Conservation (phyloP, 345 rosid genomes). For the Laguncularia racemosa region DNA sequence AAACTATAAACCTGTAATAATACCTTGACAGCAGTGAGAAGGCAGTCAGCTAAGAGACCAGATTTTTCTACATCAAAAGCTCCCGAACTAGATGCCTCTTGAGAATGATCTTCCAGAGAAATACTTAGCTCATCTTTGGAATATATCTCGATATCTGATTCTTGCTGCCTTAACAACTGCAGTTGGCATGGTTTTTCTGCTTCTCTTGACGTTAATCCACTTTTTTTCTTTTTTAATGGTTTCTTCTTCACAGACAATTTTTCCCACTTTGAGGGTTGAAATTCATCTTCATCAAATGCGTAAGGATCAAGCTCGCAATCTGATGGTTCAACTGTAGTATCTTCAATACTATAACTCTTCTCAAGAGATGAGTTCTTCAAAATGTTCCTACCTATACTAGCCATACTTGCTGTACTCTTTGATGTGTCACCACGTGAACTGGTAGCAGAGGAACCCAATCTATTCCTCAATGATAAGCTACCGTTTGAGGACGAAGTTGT, state of each 20-base stretch:
- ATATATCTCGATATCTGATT: slow-evolving; percentile 28
- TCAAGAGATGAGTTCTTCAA: slow-evolving; percentile 26
- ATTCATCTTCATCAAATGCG: slow-evolving; percentile 75
- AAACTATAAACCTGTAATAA: not conserved
- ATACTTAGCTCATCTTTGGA: slow-evolving; percentile 28
- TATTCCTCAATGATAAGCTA: slow-evolving; percentile 29
- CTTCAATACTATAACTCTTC: slow-evolving; percentile 26
- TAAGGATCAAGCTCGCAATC: slow-evolving; percentile 71
- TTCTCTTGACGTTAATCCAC: slow-evolving; percentile 23
- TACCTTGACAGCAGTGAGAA: slow-evolving; percentile 88
- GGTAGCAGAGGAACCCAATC: slow-evolving; percentile 39
- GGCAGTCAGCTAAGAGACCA: slow-evolving; percentile 70
- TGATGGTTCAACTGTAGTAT: slow-evolving; percentile 19
- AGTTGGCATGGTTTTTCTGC: slow-evolving; percentile 25
- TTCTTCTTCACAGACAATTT: slow-evolving; percentile 43
- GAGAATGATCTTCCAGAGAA: slow-evolving; percentile 21
- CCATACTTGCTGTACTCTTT: slow-evolving; percentile 31
- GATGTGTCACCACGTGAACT: slow-evolving; percentile 40
- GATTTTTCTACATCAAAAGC: slow-evolving; percentile 43
- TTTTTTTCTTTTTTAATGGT: slow-evolving; percentile 25
- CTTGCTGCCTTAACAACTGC: slow-evolving; percentile 35
- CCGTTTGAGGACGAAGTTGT: slow-evolving; percentile 34
- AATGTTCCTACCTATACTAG: slow-evolving; percentile 26
- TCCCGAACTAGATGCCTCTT: slow-evolving; percentile 26
- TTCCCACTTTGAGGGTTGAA: slow-evolving; percentile 75